A percentile compares a stretch with the other conserved stretches of the same genome.
phyloP scores from a whole-genome alignment of 768 basidiomycete genomes.

The Dentipellis sp. region DNA sequence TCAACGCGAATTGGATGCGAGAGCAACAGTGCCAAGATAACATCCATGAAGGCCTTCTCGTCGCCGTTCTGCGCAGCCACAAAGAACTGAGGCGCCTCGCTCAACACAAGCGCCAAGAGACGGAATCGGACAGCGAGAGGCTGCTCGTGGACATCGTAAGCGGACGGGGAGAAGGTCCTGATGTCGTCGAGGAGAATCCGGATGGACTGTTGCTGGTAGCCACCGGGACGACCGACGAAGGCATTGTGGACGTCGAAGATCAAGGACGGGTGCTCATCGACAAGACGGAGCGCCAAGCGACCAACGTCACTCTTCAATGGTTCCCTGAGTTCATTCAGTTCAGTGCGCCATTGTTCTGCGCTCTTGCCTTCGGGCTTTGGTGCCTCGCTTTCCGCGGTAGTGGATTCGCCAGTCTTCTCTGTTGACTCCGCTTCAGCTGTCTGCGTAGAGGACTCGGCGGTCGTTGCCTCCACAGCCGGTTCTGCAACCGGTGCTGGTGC shows the following conservation, averaged over 20 bases:
- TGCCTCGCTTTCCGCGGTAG: conserved; percentile 1
- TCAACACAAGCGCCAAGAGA: conserved; percentile 74
- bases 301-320: conserved; percentile 57
- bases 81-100: conserved; percentile 59
- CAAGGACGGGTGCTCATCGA: conserved; percentile 81
- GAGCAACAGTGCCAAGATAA: conserved; percentile 55
- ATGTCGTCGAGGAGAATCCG: conserved; percentile 72
- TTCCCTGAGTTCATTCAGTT: conserved; percentile 58
- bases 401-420: conserved; percentile 3
- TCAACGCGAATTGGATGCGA: conserved; percentile 44
- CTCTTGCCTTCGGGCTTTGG: conserved; percentile 31
- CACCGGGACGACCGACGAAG: conserved; percentile 56
- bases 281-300: conserved; percentile 61
- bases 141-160: conserved; percentile 65
- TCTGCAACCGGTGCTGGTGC: not conserved
- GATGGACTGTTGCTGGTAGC: conserved; percentile 57
- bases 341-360: conserved; percentile 54
- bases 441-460: not conserved
- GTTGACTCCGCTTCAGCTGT: conserved; percentile 15
- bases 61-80: conserved; percentile 33
- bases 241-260: conserved; percentile 84
- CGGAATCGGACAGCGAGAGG: conserved; percentile 77
- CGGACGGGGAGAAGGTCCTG: conserved; percentile 52
- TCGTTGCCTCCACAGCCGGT: not conserved
- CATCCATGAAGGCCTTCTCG: conserved; percentile 53